A percentile compares a stretch with the other conserved stretches of the same genome.
Conservation (phyloP, 192 early-diverging fungal genomes). For the Podila horticola region DNA sequence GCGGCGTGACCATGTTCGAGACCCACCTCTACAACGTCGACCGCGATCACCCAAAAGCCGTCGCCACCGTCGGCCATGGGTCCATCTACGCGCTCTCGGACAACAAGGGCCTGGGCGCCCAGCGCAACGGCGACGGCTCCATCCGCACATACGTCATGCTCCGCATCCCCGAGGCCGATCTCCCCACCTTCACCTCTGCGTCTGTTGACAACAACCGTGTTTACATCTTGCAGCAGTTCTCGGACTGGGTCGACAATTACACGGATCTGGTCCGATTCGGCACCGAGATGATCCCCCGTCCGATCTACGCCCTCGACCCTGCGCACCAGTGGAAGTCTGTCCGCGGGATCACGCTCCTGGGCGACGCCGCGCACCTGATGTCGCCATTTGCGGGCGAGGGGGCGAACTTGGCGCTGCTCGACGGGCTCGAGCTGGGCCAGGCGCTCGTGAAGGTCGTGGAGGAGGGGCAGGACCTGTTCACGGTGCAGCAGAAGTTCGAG, state of each 20-base stretch:
- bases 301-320: conserved; percentile 44
- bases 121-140: conserved; percentile 43
- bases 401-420: conserved; percentile 55
- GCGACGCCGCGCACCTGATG: conserved; percentile 64
- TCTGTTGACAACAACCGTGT: background rate
- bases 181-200: background rate
- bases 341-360: conserved; percentile 53
- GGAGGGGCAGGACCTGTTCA: conserved; percentile 5
- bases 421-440: conserved; percentile 30
- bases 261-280: conserved; percentile 16
- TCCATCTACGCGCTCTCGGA: conserved; percentile 40
- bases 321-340: conserved; percentile 31
- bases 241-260: conserved; percentile 20
- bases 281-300: conserved; percentile 15
- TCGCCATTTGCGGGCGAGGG: conserved; percentile 63
- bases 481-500: conserved; percentile 15
- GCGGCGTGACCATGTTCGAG: conserved; percentile 57
- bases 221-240: conserved; percentile 23
- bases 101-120: conserved; percentile 44
- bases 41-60: conserved; percentile 25
- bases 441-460: conserved; percentile 5
- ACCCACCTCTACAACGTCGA: conserved; percentile 45
- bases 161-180: conserved; percentile 25
- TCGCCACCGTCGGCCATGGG: conserved; percentile 50
- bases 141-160: conserved; percentile 48